Percentiles rank a stretch among this genome's conserved stretches.
phyloP scores from a whole-genome alignment of 2,329 filamentous ascomycete genomes.

The Cladosporium sp. region DNA sequence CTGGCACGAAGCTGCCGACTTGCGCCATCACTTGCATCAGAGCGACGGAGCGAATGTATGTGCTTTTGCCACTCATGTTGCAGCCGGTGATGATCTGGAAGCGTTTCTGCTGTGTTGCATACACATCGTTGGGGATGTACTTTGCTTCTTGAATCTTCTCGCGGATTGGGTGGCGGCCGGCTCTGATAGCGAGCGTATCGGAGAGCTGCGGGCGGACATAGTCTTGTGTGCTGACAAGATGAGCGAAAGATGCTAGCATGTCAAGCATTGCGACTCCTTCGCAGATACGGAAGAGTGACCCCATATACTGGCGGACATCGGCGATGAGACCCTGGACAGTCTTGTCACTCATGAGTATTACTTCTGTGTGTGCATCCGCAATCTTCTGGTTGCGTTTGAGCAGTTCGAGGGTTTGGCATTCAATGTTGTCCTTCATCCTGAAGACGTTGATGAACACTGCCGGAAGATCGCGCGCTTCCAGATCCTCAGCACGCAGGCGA shows the following conservation, averaged over 20 bases:
- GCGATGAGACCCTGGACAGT: slow-evolving; percentile 71
- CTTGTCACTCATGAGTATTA: slow-evolving; percentile 75
- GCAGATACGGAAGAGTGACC: slow-evolving; percentile 76
- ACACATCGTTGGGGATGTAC: slow-evolving; percentile 89
- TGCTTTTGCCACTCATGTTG: slow-evolving; percentile 98
- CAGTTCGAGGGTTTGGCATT: slow-evolving; percentile 84
- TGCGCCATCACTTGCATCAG: slow-evolving; percentile 91
- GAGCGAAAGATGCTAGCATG: slow-evolving; percentile 64
- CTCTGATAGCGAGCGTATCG: slow-evolving; percentile 68
- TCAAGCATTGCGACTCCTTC: slow-evolving; percentile 86
- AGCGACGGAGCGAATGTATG: slow-evolving; percentile 84
- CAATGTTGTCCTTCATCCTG: slow-evolving; percentile 70
- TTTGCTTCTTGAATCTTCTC: slow-evolving; percentile 69
- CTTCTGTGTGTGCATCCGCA: slow-evolving; percentile 77
- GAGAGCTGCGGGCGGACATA: slow-evolving; percentile 67
- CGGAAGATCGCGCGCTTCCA: slow-evolving; percentile 62
- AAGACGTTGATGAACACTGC: slow-evolving; percentile 75
- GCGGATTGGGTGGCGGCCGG: slow-evolving; percentile 74
- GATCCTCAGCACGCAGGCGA: slow-evolving; percentile 61
- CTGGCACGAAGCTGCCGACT: slow-evolving; percentile 86
- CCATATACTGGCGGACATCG: slow-evolving; percentile 69
- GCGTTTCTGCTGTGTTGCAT: slow-evolving; percentile 73
- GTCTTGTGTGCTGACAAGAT: slow-evolving; percentile 66
- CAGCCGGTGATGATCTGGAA: slow-evolving; percentile 95
- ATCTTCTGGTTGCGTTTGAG: slow-evolving; percentile 76